Conservation (phyloP, 371 early-diverging fungal genomes). For the Lichtheimia ornata region DNA sequence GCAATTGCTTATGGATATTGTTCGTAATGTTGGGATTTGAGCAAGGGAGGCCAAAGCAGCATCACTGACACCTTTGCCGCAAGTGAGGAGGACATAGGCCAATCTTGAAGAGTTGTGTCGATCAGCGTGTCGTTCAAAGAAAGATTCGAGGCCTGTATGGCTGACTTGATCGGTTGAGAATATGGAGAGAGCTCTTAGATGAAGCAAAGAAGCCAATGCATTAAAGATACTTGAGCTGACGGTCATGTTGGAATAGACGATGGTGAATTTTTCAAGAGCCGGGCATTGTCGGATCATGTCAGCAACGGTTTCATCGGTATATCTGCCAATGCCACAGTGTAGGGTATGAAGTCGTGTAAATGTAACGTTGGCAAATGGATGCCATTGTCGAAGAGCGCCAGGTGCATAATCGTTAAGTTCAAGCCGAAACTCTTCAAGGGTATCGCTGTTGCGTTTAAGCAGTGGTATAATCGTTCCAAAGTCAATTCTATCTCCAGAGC, state of each 20-base stretch:
- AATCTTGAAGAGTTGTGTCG: neutral
- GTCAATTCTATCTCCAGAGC: neutral
- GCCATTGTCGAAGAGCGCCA: neutral
- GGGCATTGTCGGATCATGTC: slow-evolving; percentile 1
- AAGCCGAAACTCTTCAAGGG: slow-evolving; percentile 2
- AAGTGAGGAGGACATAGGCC: neutral
- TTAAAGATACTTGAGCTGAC: neutral
- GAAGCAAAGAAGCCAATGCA: neutral
- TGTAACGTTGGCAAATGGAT: neutral
- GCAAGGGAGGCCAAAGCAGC: slow-evolving; percentile 1
- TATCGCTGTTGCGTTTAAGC: slow-evolving; percentile 1
- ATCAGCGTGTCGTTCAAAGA: neutral
- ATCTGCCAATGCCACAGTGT: slow-evolving; percentile 2
- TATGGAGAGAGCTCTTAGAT: neutral
- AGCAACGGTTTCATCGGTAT: neutral
- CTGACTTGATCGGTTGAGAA: neutral
- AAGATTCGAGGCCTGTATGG: neutral
- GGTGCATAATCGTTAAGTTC: slow-evolving; percentile 1
- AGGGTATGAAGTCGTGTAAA: slow-evolving; percentile 3
- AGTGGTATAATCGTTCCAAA: slow-evolving; percentile 4
- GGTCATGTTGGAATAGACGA: neutral
- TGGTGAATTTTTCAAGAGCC: slow-evolving; percentile 1
- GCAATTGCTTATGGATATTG: neutral
- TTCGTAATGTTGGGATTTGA: neutral
- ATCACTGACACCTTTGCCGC: neutral